Percentiles rank a stretch among this genome's conserved stretches.
These are phyloP conservation scores for Pseudozyma pruni DNA, from an alignment of 1,284 basidiomycete species.

Conservation along the genomic window DNA sequence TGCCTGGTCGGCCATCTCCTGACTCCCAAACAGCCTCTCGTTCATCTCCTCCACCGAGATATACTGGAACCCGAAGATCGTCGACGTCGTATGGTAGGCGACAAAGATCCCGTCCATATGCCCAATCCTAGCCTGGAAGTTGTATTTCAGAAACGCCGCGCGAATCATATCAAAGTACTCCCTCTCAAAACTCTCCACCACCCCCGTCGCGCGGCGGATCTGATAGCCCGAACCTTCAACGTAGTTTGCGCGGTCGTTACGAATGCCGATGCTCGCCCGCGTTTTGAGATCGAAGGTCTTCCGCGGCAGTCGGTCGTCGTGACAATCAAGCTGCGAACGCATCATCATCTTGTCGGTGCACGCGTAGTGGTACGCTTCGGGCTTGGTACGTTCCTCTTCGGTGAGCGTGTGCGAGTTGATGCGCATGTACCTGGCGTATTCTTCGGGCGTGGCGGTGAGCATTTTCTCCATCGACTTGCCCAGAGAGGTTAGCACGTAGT, in stretches of 20 bases:
- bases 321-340: slow-evolving; percentile 94
- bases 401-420: slow-evolving; percentile 62
- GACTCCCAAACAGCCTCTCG: slow-evolving; percentile 77
- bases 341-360: slow-evolving; percentile 83
- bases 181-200: slow-evolving; percentile 66
- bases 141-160: slow-evolving; percentile 94
- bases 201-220: slow-evolving; percentile 58
- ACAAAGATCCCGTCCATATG: slow-evolving; percentile 97
- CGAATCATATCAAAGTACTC: slow-evolving; percentile 79
- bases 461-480: slow-evolving; percentile 91
- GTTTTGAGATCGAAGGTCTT: slow-evolving; percentile 97
- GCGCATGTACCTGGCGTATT: slow-evolving; percentile 77
- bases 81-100: slow-evolving; percentile 90
- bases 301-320: slow-evolving; percentile 82
- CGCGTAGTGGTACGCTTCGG: slow-evolving; percentile 64
- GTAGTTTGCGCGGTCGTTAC: slow-evolving; percentile 86
- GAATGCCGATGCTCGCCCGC: slow-evolving; percentile 83
- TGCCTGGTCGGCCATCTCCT: slow-evolving; percentile 76
- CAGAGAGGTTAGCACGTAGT: slow-evolving; percentile 70
- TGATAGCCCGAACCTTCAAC: slow-evolving; percentile 70
- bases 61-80: slow-evolving; percentile 95
- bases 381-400: slow-evolving; percentile 68
- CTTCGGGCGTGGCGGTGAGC: slow-evolving; percentile 76
- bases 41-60: slow-evolving; percentile 89
- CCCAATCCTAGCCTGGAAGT: slow-evolving; percentile 93